Conservation (phyloP, 2,329 filamentous ascomycete species). For the Venturia pyrina region DNA sequence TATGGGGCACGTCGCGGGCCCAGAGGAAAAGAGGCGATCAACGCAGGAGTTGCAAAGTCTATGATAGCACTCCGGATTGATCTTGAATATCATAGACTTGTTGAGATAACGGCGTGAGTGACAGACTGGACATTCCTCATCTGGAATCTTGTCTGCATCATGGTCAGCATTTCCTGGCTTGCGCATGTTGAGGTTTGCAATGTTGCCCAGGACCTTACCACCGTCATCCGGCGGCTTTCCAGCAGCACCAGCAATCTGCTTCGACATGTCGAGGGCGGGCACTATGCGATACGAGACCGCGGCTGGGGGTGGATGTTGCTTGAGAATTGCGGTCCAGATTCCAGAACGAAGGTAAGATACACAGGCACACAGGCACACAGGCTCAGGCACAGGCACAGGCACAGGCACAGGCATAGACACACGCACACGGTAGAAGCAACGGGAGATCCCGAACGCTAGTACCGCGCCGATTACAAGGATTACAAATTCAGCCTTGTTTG, state of each 20-base stretch:
- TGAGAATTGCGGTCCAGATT: background rate
- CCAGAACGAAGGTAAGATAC: background rate
- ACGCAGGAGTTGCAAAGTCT: conserved; percentile 97
- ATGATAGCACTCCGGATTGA: conserved; percentile 98
- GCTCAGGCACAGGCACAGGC: too few relatives aligned
- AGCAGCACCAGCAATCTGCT: background rate
- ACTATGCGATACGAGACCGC: background rate
- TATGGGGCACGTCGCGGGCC: conserved; percentile 85
- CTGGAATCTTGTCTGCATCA: conserved; percentile 9
- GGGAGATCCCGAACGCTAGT: background rate
- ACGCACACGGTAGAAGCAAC: background rate
- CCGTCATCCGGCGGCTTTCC: background rate
- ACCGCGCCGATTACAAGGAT: background rate
- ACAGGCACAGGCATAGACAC: too few relatives aligned
- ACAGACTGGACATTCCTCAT: conserved; percentile 69
- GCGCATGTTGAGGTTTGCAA: conserved; percentile 7
- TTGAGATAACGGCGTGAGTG: conserved; percentile 95
- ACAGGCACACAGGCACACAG: too few relatives aligned
- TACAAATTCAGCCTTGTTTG: background rate
- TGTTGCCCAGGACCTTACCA: conserved; percentile 4
- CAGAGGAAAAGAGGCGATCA: conserved; percentile 83
- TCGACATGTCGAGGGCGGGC: background rate
- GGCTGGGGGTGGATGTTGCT: background rate
- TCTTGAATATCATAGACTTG: conserved; percentile 84
- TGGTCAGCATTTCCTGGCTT: conserved; percentile 2